Conservation (phyloP, 495 filamentous ascomycete species). For the Aspergillus sclerotioniger region DNA sequence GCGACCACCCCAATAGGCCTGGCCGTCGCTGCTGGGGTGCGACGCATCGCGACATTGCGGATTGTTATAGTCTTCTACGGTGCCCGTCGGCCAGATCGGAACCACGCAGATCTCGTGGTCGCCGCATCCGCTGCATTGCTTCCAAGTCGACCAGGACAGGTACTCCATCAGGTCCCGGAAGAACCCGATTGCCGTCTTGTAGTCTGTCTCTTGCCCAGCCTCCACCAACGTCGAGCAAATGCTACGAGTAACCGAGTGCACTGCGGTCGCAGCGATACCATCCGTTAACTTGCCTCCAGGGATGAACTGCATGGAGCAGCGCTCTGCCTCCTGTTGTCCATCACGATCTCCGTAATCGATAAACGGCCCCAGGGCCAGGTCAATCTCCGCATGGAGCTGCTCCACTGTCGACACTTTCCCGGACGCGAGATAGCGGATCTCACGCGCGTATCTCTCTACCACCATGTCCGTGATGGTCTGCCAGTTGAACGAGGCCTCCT, state of each 20-base stretch:
- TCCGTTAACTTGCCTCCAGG: slow-evolving; percentile 15
- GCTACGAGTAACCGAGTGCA: slow-evolving; percentile 43
- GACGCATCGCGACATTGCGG: slow-evolving; percentile 46
- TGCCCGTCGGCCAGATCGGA: slow-evolving; percentile 64
- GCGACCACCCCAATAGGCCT: slow-evolving; percentile 37
- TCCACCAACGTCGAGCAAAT: slow-evolving; percentile 53
- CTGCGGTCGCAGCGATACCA: slow-evolving; percentile 35
- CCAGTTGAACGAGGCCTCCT: slow-evolving; percentile 48
- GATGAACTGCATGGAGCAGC: slow-evolving; percentile 53
- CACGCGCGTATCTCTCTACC: slow-evolving; percentile 53
- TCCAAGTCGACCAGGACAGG: slow-evolving; percentile 62
- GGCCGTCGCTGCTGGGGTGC: slow-evolving; percentile 25
- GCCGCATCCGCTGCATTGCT: slow-evolving; percentile 53
- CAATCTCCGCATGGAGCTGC: slow-evolving; percentile 43
- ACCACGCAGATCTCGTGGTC: slow-evolving; percentile 63
- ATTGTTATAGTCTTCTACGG: slow-evolving; percentile 48
- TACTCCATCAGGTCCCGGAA: slow-evolving; percentile 45
- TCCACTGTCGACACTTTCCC: slow-evolving; percentile 30
- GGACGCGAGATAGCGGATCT: slow-evolving; percentile 49
- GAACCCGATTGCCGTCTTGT: slow-evolving; percentile 22
- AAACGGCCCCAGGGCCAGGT: slow-evolving; percentile 46
- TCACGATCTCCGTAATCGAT: slow-evolving; percentile 47
- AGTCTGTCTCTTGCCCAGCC: slow-evolving; percentile 29
- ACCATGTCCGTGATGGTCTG: slow-evolving; percentile 62
- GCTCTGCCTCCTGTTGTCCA: slow-evolving; percentile 31